Evolutionary conservation across 176 grass and related monocot species (phyloP).

Genomic region (Zea luxurians): DNA sequence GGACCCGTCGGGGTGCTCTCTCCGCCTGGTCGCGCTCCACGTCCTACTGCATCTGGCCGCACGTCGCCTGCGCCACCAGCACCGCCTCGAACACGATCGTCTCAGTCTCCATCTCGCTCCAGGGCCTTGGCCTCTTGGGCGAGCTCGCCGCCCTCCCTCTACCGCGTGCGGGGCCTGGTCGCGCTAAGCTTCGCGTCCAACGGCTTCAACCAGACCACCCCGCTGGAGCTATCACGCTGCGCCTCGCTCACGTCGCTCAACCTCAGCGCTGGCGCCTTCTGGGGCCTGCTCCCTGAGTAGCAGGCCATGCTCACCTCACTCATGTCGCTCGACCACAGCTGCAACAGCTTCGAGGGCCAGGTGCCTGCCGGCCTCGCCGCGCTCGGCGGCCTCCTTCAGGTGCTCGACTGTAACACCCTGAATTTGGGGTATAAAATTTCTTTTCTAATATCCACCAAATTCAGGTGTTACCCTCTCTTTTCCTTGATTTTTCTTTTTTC

Average conservation of each 20-base stretch:
- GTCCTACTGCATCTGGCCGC: slow-evolving; percentile 55
- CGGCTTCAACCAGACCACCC: slow-evolving; percentile 62
- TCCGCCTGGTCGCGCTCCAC: slow-evolving; percentile 51
- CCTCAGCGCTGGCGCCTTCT: slow-evolving; percentile 52
- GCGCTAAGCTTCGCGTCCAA: slow-evolving; percentile 60
- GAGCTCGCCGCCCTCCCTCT: too few species aligned
- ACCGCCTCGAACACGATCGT: too few species aligned
- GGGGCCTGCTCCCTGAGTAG: slow-evolving; percentile 72
- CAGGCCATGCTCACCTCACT: slow-evolving; percentile 44
- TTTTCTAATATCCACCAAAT: too few species aligned
- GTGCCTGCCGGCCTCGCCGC: slow-evolving; percentile 49
- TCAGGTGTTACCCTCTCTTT: too few species aligned
- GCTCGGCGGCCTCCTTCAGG: slow-evolving; percentile 37
- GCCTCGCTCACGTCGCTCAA: slow-evolving; percentile 54
- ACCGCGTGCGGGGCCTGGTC: slow-evolving; percentile 39
- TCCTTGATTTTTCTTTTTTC: too few species aligned
- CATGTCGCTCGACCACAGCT: slow-evolving; percentile 58
- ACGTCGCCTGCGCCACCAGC: slow-evolving; percentile 40
- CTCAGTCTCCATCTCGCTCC: too few species aligned
- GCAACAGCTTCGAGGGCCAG: slow-evolving; percentile 13
- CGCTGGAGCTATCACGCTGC: slow-evolving; percentile 69
- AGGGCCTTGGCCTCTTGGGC: too few species aligned
- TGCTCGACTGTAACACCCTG: slow-evolving; percentile 38
- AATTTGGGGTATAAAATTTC: too few species aligned
- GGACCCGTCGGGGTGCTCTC: slow-evolving; percentile 51